These are phyloP conservation scores for Galerina sulciceps DNA, from an alignment of 768 basidiomycete genomes.

Conservation along the genomic window DNA sequence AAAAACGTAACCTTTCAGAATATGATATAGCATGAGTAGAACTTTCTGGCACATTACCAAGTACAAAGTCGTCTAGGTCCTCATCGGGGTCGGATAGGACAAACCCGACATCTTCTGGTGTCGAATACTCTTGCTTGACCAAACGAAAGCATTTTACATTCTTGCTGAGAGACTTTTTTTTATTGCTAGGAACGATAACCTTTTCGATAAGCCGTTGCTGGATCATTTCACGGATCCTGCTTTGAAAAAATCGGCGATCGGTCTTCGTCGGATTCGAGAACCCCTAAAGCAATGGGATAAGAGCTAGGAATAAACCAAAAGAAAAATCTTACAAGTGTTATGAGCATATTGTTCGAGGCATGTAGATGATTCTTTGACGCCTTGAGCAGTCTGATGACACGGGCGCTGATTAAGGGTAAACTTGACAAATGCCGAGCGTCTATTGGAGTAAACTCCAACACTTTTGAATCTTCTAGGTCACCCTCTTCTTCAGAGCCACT, in stretches of 20 bases:
- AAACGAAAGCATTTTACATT: slow-evolving; percentile 73
- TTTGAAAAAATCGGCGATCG: slow-evolving; percentile 83
- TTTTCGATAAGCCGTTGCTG: slow-evolving; percentile 77
- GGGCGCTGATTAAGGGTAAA: slow-evolving; percentile 67
- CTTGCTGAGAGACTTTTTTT: slow-evolving; percentile 47
- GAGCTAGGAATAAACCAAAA: not conserved
- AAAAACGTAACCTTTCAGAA: not conserved
- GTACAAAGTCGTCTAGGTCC: slow-evolving; percentile 40
- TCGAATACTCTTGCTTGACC: slow-evolving; percentile 39
- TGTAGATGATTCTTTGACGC: slow-evolving; percentile 73
- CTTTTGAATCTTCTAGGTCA: slow-evolving; percentile 24
- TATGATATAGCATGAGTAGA: not conserved
- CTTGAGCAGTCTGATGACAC: slow-evolving; percentile 75
- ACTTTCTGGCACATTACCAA: slow-evolving; percentile 23
- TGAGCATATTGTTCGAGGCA: slow-evolving; percentile 74
- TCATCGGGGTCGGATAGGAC: slow-evolving; percentile 47
- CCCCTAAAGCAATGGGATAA: slow-evolving; percentile 50
- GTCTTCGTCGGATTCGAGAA: slow-evolving; percentile 75
- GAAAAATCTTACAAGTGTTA: slow-evolving; percentile 63
- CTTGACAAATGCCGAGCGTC: slow-evolving; percentile 81
- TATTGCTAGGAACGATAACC: slow-evolving; percentile 66
- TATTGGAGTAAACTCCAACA: slow-evolving; percentile 69
- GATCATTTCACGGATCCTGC: slow-evolving; percentile 72
- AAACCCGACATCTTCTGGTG: slow-evolving; percentile 39
- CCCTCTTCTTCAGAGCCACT: slow-evolving; percentile 37